These are phyloP conservation scores for Clonostachys chloroleuca DNA, from an alignment of 2,329 filamentous ascomycete species.

Conservation along the genomic window DNA sequence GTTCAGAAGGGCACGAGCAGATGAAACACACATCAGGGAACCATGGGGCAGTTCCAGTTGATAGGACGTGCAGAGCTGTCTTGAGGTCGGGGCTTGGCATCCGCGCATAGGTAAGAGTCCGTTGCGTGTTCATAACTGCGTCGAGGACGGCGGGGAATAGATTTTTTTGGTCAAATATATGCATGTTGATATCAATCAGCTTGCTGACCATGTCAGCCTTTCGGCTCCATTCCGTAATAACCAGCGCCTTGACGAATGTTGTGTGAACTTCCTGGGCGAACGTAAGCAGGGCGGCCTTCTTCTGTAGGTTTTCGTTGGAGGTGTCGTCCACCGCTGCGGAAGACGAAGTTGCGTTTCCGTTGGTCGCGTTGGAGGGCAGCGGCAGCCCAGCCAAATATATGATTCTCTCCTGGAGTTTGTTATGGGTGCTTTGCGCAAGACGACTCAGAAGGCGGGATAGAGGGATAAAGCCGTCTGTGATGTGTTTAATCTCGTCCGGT, in stretches of 20 bases:
- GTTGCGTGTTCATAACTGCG: conserved; percentile 67
- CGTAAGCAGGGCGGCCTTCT: conserved; percentile 71
- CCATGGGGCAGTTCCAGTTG: conserved; percentile 71
- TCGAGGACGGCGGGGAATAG: conserved; percentile 57
- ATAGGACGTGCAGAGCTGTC: conserved; percentile 81
- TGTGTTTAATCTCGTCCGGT: conserved; percentile 62
- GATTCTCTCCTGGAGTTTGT: conserved; percentile 68
- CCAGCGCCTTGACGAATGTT: conserved; percentile 88
- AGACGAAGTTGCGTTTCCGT: conserved; percentile 37
- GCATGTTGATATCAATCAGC: conserved; percentile 80
- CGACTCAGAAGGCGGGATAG: conserved; percentile 72
- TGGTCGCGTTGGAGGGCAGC: conserved; percentile 41
- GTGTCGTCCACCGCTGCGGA: conserved; percentile 43
- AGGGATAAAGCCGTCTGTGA: conserved; percentile 72
- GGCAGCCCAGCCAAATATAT: conserved; percentile 66
- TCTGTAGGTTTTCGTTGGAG: conserved; percentile 63
- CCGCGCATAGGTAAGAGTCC: conserved; percentile 66
- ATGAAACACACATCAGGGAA: conserved; percentile 66
- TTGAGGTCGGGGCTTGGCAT: conserved; percentile 87
- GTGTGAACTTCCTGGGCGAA: conserved; percentile 78
- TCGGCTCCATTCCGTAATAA: conserved; percentile 86
- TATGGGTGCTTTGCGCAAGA: conserved; percentile 79
- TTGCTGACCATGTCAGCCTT: conserved; percentile 76
- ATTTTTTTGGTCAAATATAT: conserved; percentile 61
- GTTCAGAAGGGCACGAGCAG: background rate